These are phyloP conservation scores for Podaxis pistillaris DNA, from an alignment of 768 basidiomycete genomes.

Conservation along the genomic window DNA sequence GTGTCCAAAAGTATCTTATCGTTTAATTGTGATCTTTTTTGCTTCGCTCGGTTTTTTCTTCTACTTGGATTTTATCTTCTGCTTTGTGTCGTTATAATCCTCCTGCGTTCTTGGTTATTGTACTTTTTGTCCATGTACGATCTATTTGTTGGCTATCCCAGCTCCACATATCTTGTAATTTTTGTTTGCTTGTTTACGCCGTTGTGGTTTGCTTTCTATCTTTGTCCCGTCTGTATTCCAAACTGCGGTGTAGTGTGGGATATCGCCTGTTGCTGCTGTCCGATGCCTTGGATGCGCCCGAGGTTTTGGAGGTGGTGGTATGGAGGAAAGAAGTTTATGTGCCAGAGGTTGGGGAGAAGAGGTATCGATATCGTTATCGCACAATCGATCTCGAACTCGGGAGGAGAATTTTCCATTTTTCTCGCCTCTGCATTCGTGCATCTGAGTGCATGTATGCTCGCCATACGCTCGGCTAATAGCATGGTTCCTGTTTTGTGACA, in stretches of 20 bases:
- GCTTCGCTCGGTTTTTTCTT: not conserved
- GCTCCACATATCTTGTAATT: constrained; percentile 6
- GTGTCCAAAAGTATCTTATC: constrained; percentile 15
- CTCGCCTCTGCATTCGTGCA: not conserved
- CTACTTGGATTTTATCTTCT: not conserved
- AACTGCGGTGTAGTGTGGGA: not conserved
- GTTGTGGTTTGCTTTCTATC: not conserved
- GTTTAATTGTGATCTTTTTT: constrained; percentile 8
- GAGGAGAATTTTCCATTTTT: not conserved
- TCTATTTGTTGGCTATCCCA: constrained; percentile 1
- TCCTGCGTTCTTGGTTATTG: not conserved
- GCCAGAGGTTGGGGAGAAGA: not conserved
- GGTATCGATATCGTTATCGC: not conserved
- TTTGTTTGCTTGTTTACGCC: not conserved
- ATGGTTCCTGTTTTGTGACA: no score
- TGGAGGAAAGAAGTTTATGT: not conserved
- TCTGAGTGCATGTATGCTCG: not conserved
- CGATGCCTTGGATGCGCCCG: not conserved
- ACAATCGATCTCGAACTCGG: not conserved
- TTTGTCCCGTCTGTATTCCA: not conserved
- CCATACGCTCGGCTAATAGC: no score
- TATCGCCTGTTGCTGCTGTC: not conserved
- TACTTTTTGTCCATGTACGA: constrained; percentile 6
- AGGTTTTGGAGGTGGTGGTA: not conserved
- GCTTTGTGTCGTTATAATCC: not conserved